Percentiles rank a stretch among this genome's conserved stretches.
These are phyloP conservation scores for Populus simonii DNA, from an alignment of 345 rosid species.

Conservation along the genomic window DNA sequence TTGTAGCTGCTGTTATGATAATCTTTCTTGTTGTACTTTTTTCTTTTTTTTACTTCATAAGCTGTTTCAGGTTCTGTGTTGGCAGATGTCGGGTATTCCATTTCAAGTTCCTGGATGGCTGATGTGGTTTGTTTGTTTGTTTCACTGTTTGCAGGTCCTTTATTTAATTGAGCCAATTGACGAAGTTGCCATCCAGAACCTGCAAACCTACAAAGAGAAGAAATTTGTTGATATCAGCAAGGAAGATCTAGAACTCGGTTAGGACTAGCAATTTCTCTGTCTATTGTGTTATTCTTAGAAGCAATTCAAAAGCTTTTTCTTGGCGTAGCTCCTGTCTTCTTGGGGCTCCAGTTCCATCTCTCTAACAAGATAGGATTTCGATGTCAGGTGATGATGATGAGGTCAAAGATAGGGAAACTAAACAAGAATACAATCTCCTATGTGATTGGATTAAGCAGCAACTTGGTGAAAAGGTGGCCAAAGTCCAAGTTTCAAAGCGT, in stretches of 20 bases:
- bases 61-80: not conserved
- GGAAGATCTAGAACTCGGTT: constrained; percentile 94
- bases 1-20: not conserved
- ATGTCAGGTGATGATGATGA: constrained; percentile 88
- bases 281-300: not conserved
- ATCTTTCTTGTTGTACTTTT: not conserved
- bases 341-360: not conserved
- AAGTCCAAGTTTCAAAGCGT: constrained; percentile 92
- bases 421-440: constrained; percentile 73
- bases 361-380: constrained; percentile 1
- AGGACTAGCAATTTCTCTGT: constrained; percentile 18
- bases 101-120: constrained; percentile 10
- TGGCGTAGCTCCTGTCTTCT: not conserved
- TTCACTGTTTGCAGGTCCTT: constrained; percentile 54
- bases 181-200: constrained; percentile 95
- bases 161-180: constrained; percentile 93
- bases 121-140: not conserved
- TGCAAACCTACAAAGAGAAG: constrained; percentile 95
- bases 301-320: not conserved
- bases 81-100: not conserved
- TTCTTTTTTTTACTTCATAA: too few species aligned
- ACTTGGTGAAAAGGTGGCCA: constrained; percentile 92
- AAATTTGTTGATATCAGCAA: constrained; percentile 98
- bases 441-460: constrained; percentile 99
- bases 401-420: constrained; percentile 75